Percentiles rank a stretch among this genome's conserved stretches.
Evolutionary conservation across 768 basidiomycete species (phyloP).

Genomic region (Udeniomyces megalosporus): DNA sequence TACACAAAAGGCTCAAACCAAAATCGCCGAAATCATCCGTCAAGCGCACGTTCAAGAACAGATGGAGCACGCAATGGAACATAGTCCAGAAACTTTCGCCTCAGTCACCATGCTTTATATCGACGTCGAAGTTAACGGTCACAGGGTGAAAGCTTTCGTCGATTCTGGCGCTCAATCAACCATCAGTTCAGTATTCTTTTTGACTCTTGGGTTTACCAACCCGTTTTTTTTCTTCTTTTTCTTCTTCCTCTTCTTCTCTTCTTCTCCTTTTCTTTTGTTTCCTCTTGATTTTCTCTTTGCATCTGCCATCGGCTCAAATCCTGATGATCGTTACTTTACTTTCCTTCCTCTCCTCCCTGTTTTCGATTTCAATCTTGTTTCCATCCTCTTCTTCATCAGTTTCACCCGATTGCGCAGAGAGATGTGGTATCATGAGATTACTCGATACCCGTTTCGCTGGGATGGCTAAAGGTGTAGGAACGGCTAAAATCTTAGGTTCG

Average conservation of each 20-base stretch:
- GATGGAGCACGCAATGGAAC: constrained; percentile 83
- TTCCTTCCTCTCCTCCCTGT: too few species aligned
- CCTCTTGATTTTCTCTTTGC: too few species aligned
- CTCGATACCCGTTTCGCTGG: constrained; percentile 74
- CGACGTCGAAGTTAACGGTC: constrained; percentile 77
- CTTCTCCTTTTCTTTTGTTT: neutral
- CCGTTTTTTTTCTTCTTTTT: neutral
- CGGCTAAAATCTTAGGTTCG: constrained; percentile 70
- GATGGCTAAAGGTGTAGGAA: constrained; percentile 85
- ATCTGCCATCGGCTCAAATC: neutral
- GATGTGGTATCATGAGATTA: constrained; percentile 73
- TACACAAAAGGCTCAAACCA: constrained; percentile 46
- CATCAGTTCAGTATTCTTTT: too few species aligned
- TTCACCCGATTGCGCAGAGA: constrained; percentile 80
- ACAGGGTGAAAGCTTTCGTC: constrained; percentile 86
- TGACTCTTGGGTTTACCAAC: constrained; percentile 23
- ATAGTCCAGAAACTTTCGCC: constrained; percentile 79
- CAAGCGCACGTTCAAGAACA: constrained; percentile 84
- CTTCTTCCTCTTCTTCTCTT: neutral
- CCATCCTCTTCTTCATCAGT: constrained; percentile 35
- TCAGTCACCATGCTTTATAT: constrained; percentile 95
- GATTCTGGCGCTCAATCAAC: constrained; percentile 96
- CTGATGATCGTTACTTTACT: too few species aligned
- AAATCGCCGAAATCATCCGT: constrained; percentile 83
- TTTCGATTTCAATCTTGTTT: constrained; percentile 11